Evolutionary conservation across 75 land plant genomes (phyloP).

Genomic region (Selaginella tamariscina): DNA sequence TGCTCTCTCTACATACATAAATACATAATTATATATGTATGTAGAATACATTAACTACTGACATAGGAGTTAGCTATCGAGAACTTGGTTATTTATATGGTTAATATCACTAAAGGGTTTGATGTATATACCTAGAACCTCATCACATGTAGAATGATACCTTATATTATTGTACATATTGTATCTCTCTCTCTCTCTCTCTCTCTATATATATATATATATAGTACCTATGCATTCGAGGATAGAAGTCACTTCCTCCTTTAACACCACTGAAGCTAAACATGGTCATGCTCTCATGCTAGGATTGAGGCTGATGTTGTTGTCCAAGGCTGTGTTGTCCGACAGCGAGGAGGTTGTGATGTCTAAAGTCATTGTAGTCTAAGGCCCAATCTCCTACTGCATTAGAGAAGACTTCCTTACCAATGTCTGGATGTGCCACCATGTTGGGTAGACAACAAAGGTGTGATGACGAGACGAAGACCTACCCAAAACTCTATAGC

Average conservation of each 20-base stretch:
- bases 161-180: not conserved
- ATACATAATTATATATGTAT: not conserved
- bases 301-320: too few species aligned
- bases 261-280: slow-evolving; percentile 2
- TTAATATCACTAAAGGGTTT: not conserved
- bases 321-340: too few species aligned
- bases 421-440: too few species aligned
- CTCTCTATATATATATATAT: not conserved
- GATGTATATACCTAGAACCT: slow-evolving; percentile 3
- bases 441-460: too few species aligned
- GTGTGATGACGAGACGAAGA: too few species aligned
- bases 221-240: not conserved
- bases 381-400: too few species aligned
- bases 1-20: not conserved
- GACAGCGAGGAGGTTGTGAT: too few species aligned
- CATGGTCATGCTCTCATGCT: too few species aligned
- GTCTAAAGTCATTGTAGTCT: too few species aligned
- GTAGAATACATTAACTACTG: too few species aligned
- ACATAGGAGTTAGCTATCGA: not conserved
- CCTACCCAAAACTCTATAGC: too few species aligned
- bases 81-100: not conserved
- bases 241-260: slow-evolving; percentile 6
- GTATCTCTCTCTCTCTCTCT: not conserved
- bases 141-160: not conserved
- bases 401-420: too few species aligned